These are phyloP conservation scores for Plasmodiophora brassicae DNA, from an alignment of 208 protist species.

Conservation along the genomic window DNA sequence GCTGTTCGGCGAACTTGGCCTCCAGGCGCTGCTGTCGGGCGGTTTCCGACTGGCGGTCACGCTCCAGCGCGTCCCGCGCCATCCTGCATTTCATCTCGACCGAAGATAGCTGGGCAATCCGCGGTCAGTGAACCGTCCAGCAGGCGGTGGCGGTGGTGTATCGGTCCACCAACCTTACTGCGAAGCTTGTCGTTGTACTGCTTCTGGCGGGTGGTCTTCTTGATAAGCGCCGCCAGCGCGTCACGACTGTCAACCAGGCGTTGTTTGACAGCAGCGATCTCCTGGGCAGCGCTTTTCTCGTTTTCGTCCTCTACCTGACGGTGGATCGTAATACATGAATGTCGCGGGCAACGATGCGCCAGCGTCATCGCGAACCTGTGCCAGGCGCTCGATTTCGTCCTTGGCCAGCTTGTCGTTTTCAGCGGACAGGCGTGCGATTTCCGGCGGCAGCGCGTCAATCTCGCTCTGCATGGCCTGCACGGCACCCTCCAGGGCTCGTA, in stretches of 20 bases:
- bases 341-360: too few species aligned
- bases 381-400: background rate
- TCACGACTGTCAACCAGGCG: background rate
- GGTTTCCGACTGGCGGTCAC: background rate
- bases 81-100: background rate
- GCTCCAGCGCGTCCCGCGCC: background rate
- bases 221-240: background rate
- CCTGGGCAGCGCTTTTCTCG: background rate
- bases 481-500: too few species aligned
- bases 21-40: background rate
- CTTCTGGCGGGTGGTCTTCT: background rate
- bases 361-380: too few species aligned
- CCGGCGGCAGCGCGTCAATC: background rate
- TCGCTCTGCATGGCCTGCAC: too few species aligned
- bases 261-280: background rate
- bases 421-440: background rate
- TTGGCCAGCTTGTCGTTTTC: background rate
- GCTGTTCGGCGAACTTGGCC: background rate
- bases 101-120: background rate
- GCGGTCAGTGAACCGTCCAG: too few species aligned
- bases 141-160: too few species aligned
- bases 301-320: background rate
- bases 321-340: too few species aligned
- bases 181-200: slow-evolving; percentile 4
- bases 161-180: background rate